A percentile compares a stretch with the other conserved stretches of the same genome.
phyloP scores from a whole-genome alignment of 306 rosid genomes.

The Notholithocarpus densiflorus region DNA sequence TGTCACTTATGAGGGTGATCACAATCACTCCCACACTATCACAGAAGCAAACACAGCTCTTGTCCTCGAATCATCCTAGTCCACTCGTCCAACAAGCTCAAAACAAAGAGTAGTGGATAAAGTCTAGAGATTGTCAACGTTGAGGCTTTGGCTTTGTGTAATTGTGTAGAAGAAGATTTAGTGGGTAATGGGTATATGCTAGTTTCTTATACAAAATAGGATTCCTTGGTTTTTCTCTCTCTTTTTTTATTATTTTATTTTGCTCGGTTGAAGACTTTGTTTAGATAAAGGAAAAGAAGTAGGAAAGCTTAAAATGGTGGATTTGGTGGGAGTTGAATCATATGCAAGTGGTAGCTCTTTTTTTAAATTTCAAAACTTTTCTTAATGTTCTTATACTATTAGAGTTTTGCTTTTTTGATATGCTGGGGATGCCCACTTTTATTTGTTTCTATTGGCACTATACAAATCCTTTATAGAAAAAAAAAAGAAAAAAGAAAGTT shows the following conservation, averaged over 20 bases:
- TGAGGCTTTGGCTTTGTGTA: slow-evolving; percentile 15
- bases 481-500: too few relatives aligned
- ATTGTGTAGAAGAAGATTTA: slow-evolving; percentile 28
- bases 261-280: not conserved
- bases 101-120: not conserved
- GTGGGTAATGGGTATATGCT: slow-evolving; percentile 17
- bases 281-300: not conserved
- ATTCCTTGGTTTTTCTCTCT: slow-evolving; percentile 7
- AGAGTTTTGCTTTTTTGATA: not conserved
- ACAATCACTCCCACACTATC: slow-evolving; percentile 52
- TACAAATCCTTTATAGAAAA: not conserved
- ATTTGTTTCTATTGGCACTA: slow-evolving; percentile 23
- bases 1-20: slow-evolving; percentile 81
- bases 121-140: slow-evolving; percentile 19
- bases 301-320: slow-evolving; percentile 26
- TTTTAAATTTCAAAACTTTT: not conserved
- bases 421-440: slow-evolving; percentile 19
- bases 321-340: slow-evolving; percentile 34
- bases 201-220: slow-evolving; percentile 25
- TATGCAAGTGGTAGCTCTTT: slow-evolving; percentile 22
- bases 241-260: not conserved
- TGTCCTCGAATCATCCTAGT: slow-evolving; percentile 56
- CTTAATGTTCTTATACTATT: not conserved
- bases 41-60: slow-evolving; percentile 38
- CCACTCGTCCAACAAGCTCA: slow-evolving; percentile 11